Base-by-base conservation (phyloP, 257 asterid genomes). In the Solanum etuberosum region DNA sequence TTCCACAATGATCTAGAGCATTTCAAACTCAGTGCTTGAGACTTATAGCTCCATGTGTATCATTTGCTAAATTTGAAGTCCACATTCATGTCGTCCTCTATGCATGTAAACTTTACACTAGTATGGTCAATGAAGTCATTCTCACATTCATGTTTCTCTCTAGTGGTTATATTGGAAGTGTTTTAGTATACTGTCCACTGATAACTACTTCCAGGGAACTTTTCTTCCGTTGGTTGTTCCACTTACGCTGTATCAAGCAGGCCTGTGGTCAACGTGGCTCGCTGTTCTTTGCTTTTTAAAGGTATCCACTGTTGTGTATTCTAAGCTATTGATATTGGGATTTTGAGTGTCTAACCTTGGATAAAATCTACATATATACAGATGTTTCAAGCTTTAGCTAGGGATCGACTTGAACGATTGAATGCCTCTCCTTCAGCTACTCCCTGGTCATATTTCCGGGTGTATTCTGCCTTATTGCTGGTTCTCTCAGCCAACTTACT, bases 371-470 rank as follows among this genome's bases (percentile, higher is more conserved):
- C 15, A 48, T 18, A 18, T 81, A 31, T 81, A 11, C 98, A 96
- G 99, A 96, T 95, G 99, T 96, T 96, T 93, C 99, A 96, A 93
- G 98, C 99, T 65, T 90, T 96, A 91, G 94, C 99, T 86, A 92
- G 99, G 91, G 99, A 94, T 88, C 93, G 99, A 78, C 98, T 96
- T 74, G 99, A 96, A 89, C 95, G 97, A 89, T 88, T 96, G 94
- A 96, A 94, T 92, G 96, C 98, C 84, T 96, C 96, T 90, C 99
- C 99, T 86, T 94, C 98, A 67, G 97, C 92, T 90, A 91, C 98
- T 43, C 95, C 98, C n/a, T 89, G 97, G 96, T 89, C 95, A 86
- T 96, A 96, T 88, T 95, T 93, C 84, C 99, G 98, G 88, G 99
- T 92, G 87, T 96, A 94, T 93, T 94, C 98, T 86, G 97, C 95